phyloP scores from a whole-genome alignment of 805 yeast genomes.

The Zygosaccharomyces siamensis region DNA sequence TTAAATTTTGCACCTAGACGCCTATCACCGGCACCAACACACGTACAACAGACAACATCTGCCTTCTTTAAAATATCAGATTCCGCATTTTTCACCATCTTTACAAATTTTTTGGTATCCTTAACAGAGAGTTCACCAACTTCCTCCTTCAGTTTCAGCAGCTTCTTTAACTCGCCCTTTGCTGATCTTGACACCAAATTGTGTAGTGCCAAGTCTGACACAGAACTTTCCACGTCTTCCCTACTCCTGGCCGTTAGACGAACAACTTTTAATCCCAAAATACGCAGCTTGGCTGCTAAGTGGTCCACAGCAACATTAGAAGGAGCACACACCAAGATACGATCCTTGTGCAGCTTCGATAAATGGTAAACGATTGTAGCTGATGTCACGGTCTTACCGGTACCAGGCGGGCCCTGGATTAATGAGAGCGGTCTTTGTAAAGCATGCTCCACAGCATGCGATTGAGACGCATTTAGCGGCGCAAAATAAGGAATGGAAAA shows the following conservation, averaged over 20 bases:
- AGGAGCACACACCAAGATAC: slow-evolving; percentile 87
- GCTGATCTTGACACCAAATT: slow-evolving; percentile 45
- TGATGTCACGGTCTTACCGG: slow-evolving; percentile 92
- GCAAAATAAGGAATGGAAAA: slow-evolving; percentile 65
- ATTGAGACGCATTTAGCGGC: slow-evolving; percentile 71
- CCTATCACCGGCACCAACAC: slow-evolving; percentile 85
- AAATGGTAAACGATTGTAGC: slow-evolving; percentile 82
- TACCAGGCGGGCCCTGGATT: slow-evolving; percentile 95
- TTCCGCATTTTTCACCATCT: slow-evolving; percentile 46
- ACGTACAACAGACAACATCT: slow-evolving; percentile 83
- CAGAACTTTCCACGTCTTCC: slow-evolving; percentile 72
- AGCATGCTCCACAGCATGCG: slow-evolving; percentile 66
- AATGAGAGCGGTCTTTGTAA: slow-evolving; percentile 68
- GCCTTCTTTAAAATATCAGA: slow-evolving; percentile 46
- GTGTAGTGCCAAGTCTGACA: slow-evolving; percentile 54
- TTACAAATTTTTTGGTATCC: slow-evolving; percentile 46
- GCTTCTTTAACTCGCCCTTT: slow-evolving; percentile 52
- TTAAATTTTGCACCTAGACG: slow-evolving; percentile 60
- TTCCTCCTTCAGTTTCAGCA: slow-evolving; percentile 54
- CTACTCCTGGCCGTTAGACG: slow-evolving; percentile 71
- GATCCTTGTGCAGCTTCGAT: slow-evolving; percentile 53
- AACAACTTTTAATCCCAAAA: slow-evolving; percentile 71
- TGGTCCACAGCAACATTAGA: slow-evolving; percentile 95
- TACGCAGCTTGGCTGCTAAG: slow-evolving; percentile 64
- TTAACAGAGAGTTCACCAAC: slow-evolving; percentile 59